Percentiles rank a stretch among this genome's conserved stretches.
phyloP scores from a whole-genome alignment of 805 yeast genomes.

The Candida tibetensis region DNA sequence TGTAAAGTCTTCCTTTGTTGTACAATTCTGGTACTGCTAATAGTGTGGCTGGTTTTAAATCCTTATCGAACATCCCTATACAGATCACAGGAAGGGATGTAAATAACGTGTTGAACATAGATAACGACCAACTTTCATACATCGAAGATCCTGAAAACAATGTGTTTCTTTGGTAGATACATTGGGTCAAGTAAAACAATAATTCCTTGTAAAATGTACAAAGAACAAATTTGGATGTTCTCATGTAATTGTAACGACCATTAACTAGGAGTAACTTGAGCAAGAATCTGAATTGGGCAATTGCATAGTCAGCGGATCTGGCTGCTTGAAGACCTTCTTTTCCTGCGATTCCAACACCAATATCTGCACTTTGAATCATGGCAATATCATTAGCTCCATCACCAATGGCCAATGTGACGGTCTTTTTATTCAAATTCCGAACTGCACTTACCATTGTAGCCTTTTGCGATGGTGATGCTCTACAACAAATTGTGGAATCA shows the following conservation, averaged over 20 bases:
- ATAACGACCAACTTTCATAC: conserved; percentile 93
- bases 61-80: conserved; percentile 94
- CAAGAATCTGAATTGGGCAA: conserved; percentile 89
- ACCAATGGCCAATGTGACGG: conserved; percentile 93
- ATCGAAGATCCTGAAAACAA: conserved; percentile 90
- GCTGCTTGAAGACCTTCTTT: conserved; percentile 99
- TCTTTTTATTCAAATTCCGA: conserved; percentile 59
- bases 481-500: conserved; percentile 90
- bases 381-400: conserved; percentile 99
- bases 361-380: conserved; percentile 99
- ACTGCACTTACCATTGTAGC: conserved; percentile 83
- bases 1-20: conserved; percentile 66
- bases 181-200: conserved; percentile 84
- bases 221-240: conserved; percentile 88
- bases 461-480: conserved; percentile 97
- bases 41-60: conserved; percentile 81
- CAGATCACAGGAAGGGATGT: conserved; percentile 90
- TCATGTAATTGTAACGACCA: conserved; percentile 91
- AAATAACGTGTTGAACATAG: conserved; percentile 95
- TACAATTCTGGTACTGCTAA: conserved; percentile 91
- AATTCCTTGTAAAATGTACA: conserved; percentile 95
- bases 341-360: conserved; percentile 98
- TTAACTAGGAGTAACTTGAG: conserved; percentile 84
- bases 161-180: conserved; percentile 80
- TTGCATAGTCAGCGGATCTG: conserved; percentile 93